Evolutionary conservation across 345 rosid genomes (phyloP).

Genomic region (Chamaenerion angustifolium): DNA sequence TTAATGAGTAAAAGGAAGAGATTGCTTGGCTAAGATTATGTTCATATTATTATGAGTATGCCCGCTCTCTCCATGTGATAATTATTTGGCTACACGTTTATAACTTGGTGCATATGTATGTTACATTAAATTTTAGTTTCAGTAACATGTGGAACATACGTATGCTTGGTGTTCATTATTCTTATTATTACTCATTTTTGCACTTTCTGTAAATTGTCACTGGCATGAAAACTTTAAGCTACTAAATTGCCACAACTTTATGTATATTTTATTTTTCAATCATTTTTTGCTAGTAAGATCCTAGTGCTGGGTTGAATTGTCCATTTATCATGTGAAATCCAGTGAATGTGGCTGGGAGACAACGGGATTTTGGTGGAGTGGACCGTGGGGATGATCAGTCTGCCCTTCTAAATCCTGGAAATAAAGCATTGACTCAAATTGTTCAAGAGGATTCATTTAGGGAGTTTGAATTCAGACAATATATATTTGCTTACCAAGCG

Average conservation of each 20-base stretch:
- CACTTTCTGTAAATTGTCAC: neutral
- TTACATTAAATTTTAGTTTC: too few species aligned
- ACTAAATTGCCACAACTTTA: neutral
- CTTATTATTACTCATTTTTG: neutral
- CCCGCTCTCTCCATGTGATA: too few species aligned
- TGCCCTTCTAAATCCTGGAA: slow-evolving; percentile 61
- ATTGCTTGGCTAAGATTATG: too few species aligned
- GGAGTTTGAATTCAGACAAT: slow-evolving; percentile 91
- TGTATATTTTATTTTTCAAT: neutral
- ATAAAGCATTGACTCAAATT: slow-evolving; percentile 56
- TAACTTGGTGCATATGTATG: too few species aligned
- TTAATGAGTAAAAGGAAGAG: too few species aligned
- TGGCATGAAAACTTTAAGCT: neutral
- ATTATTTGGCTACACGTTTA: too few species aligned
- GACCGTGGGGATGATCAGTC: slow-evolving; percentile 89
- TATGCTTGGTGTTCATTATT: too few species aligned
- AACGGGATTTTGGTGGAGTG: slow-evolving; percentile 78
- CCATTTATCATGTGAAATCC: slow-evolving; percentile 14
- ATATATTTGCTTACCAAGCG: slow-evolving; percentile 85
- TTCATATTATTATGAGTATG: too few species aligned
- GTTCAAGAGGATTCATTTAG: slow-evolving; percentile 89
- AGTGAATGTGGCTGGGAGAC: slow-evolving; percentile 65
- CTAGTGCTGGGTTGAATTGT: neutral
- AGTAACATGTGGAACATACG: too few species aligned
- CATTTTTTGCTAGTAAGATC: too few species aligned